Conservation (phyloP, 1,284 basidiomycete species). For the Leccinum solheimii region DNA sequence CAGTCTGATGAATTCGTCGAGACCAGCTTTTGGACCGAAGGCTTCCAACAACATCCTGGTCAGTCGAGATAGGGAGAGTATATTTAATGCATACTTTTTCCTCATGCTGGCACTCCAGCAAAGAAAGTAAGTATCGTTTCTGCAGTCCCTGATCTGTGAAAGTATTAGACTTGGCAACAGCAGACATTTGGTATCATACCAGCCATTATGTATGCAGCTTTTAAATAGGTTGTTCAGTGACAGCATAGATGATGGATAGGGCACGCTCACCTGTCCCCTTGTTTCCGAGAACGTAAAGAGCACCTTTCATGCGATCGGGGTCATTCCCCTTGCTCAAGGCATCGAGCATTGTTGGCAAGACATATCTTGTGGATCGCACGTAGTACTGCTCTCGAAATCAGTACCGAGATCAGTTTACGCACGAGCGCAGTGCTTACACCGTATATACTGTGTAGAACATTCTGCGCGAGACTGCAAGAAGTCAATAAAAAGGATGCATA, state of each 20-base stretch:
- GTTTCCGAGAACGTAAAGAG: conserved; percentile 84
- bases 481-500: conserved; percentile 5
- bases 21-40: conserved; percentile 90
- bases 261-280: conserved; percentile 62
- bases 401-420: conserved; percentile 7
- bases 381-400: conserved; percentile 56
- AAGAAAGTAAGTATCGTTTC: conserved; percentile 63
- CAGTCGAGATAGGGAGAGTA: not conserved
- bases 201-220: conserved; percentile 62
- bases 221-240: conserved; percentile 6
- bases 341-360: conserved; percentile 65
- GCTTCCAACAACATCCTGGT: conserved; percentile 43
- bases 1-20: conserved; percentile 72
- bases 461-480: conserved; percentile 66
- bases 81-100: conserved; percentile 65
- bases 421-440: conserved; percentile 46
- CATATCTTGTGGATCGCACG: conserved; percentile 77
- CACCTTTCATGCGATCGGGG: conserved; percentile 95
- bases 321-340: conserved; percentile 76
- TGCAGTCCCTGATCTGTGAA: conserved; percentile 67
- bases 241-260: not conserved
- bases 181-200: conserved; percentile 41
- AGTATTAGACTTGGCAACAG: conserved; percentile 14
- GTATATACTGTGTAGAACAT: conserved; percentile 66
- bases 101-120: conserved; percentile 87